phyloP scores from a whole-genome alignment of 2,329 filamentous ascomycete species.

The Trichophyton rubrum region DNA sequence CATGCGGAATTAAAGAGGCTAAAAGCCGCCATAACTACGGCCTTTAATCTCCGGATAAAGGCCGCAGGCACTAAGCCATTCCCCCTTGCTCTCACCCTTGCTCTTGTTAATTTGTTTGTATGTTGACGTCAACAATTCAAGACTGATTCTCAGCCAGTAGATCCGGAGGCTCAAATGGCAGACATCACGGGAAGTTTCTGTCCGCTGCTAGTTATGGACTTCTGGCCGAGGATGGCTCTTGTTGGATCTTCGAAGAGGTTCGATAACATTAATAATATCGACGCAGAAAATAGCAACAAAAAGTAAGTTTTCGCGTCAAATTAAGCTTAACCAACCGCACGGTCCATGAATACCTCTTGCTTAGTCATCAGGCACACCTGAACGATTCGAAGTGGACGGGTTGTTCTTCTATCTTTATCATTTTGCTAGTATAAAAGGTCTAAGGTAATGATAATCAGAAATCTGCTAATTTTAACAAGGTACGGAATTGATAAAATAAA shows the following conservation, averaged over 20 bases:
- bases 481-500: background rate
- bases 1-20: too few relatives aligned
- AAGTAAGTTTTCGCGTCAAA: background rate
- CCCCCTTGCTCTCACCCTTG: too few relatives aligned
- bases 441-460: background rate
- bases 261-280: background rate
- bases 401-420: background rate
- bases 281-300: background rate
- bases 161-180: too few relatives aligned
- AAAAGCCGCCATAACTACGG: too few relatives aligned
- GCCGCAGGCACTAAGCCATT: too few relatives aligned
- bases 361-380: background rate
- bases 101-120: too few relatives aligned
- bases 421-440: background rate
- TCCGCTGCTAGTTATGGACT: background rate
- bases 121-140: too few relatives aligned
- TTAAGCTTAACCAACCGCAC: background rate
- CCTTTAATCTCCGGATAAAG: too few relatives aligned
- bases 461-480: background rate
- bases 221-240: background rate
- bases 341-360: background rate
- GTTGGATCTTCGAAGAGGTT: background rate
- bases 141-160: too few relatives aligned
- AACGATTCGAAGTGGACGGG: too few relatives aligned
- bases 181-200: too few relatives aligned